Evolutionary conservation across 768 basidiomycete genomes (phyloP).

Genomic region (Xerocomellus intermedius): DNA sequence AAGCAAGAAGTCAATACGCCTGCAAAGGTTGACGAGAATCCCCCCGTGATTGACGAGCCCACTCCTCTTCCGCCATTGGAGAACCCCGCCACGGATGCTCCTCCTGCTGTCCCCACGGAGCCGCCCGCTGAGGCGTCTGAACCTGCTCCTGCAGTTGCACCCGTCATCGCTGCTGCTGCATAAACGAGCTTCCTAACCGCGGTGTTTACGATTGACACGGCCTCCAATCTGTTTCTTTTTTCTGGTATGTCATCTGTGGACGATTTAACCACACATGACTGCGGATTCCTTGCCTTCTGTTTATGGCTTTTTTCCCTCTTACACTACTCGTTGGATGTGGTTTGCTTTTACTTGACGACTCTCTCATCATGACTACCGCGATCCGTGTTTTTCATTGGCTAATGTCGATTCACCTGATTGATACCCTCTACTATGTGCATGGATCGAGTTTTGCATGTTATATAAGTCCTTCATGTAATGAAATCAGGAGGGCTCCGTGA

Average conservation of each 20-base stretch:
- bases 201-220: conserved; percentile 47
- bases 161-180: conserved; percentile 78
- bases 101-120: conserved; percentile 36
- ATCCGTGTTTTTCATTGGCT: conserved; percentile 57
- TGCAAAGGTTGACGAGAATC: conserved; percentile 85
- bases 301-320: conserved; percentile 36
- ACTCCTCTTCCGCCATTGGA: conserved; percentile 80
- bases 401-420: conserved; percentile 67
- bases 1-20: conserved; percentile 61
- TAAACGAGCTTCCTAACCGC: conserved; percentile 40
- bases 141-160: conserved; percentile 48
- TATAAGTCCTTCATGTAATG: conserved; percentile 35
- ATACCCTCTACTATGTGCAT: conserved; percentile 43
- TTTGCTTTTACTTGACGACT: conserved; percentile 56
- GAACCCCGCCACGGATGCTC: conserved; percentile 60
- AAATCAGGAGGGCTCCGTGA: conserved; percentile 16
- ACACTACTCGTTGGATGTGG: conserved; percentile 61
- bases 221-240: conserved; percentile 32
- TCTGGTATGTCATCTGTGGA: conserved; percentile 40
- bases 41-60: conserved; percentile 86
- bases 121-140: conserved; percentile 35
- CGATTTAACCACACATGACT: conserved; percentile 37
- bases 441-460: conserved; percentile 34
- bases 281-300: conserved; percentile 35
- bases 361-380: conserved; percentile 59